Evolutionary conservation across 164 flowering plant genomes (phyloP), one percentile per base, ranked within the genome.

Genomic region (Aristolochia fimbriata): DNA sequence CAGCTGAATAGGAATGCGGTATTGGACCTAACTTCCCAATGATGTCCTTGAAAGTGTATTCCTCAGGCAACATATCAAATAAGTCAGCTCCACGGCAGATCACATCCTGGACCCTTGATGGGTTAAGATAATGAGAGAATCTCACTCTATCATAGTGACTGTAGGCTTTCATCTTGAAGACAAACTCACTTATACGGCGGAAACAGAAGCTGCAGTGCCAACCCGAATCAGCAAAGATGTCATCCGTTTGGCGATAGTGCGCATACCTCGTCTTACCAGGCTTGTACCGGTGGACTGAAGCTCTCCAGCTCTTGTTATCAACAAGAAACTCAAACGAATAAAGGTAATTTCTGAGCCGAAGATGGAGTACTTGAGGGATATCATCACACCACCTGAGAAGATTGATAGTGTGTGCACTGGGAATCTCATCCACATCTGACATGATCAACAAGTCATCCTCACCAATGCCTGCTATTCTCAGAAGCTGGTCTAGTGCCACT

Each of bases 151-250:
- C 97, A 19, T 54, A 54, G 61, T 91, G 97, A 78, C 97, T 91
- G 65, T 91, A 91, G 41, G 97, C 97, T 68, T 81, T 87, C 97
- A 91, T 91, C 78, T 91, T 91, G 68, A 91, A 91, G 59, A 83
- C 68, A 64, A 91, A 91, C 56, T 91, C 90, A 51, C 81, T 83
- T 55, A 91, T 83, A 49, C 62, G 77, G 12, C 96, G 89, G 69
- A 91, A 91, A 73, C 97, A 91, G 65, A 91, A 91, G 78, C 97
- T 91, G 60, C 97, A 91, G 69, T 91, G 97, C 97, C 97, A 91
- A 23, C 97, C 97, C 0, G 97, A 62, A 74, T 91, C 96, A 13
- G 97, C 69, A 62, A 91, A 73, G 55, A 91, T 23, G 16, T 73
- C 51, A 33, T 91, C 88, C 0, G 84, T 71, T 66, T 88, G 97